Evolutionary conservation across 2,329 filamentous ascomycete genomes (phyloP), one percentile per base, ranked within the genome.

Genomic region (Talaromyces sp.): DNA sequence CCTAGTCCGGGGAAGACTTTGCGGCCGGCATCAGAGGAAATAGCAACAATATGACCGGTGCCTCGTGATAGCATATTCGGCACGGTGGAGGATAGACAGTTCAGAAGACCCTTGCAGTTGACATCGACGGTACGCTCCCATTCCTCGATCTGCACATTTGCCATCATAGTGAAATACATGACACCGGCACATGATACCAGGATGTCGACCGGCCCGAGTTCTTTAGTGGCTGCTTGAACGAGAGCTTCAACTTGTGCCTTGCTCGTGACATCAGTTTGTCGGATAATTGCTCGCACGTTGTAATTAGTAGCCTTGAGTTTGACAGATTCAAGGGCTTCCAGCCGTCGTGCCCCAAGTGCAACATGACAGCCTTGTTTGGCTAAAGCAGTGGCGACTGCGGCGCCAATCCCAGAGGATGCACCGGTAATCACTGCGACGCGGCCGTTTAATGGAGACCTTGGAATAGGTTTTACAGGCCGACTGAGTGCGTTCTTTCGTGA

Each of bases 141-240:
- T 68, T 93, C 87, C 5, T 90, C 88, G 0, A 80, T 84, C 64
- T 89, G 83, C 17, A 79, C 82, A 70, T 92, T 93, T 60, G 87
- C 85, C 90, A 93, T 93, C 86, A 93, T 87, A 58, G 90, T 93
- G 76, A 87, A 93, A 78, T 93, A 93, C 90, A 93, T 93, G 70
- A 93, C 90, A 38, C 90, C 90, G 0, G 90, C 90, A 69, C 89
- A 91, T 46, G 86, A 86, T 55, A 93, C 85, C n/a, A 93, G 82
- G 56, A 93, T 89, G 70, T 93, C 90, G 51, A 93, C 80, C 0
- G 87, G 84, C 0, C 89, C 90, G 0, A 93, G 85, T 66, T 86
- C 78, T 52, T 83, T 80, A 27, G 78, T 78, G 1, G 88, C 80
- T 0, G 82, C 79, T 3, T 76, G 73, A 63, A 93, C 79, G 3